Percentiles rank a stretch among this genome's conserved stretches.
Conservation (phyloP, 768 basidiomycete species). For the Asterophora parasitica region DNA sequence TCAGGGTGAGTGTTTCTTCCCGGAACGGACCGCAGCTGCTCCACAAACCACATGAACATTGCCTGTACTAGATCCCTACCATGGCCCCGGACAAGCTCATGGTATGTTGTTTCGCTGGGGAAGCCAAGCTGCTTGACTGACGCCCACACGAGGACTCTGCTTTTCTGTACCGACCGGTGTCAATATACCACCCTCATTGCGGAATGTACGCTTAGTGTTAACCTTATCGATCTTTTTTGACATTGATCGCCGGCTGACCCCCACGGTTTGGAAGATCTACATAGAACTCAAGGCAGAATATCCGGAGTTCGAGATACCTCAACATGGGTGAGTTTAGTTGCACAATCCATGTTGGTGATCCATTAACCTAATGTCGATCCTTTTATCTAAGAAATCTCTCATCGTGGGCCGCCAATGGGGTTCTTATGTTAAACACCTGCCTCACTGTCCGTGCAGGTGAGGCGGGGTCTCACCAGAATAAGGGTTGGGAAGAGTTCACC, state of each 20-base stretch:
- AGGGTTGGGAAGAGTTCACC: conserved; percentile 92
- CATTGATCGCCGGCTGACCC: conserved; percentile 2
- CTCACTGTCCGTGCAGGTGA: conserved; percentile 76
- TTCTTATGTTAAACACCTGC: conserved; percentile 89
- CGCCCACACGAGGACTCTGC: conserved; percentile 54
- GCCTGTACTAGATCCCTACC: conserved; percentile 64
- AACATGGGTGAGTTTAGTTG: conserved; percentile 65
- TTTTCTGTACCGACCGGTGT: conserved; percentile 89
- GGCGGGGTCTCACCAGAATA: conserved; percentile 78
- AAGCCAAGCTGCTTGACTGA: conserved; percentile 5
- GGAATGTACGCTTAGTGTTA: conserved; percentile 50
- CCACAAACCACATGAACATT: conserved; percentile 11
- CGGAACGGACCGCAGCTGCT: conserved; percentile 8
- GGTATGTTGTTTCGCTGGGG: conserved; percentile 38
- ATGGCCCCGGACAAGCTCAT: conserved; percentile 76
- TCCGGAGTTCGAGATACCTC: conserved; percentile 71
- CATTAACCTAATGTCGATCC: too few species aligned
- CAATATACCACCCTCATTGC: conserved; percentile 71
- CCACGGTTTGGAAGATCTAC: conserved; percentile 60
- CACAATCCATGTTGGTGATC: too few species aligned
- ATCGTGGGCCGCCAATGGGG: conserved; percentile 79
- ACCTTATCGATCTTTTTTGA: neutral
- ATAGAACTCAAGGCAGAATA: conserved; percentile 80
- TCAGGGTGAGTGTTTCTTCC: conserved; percentile 37
- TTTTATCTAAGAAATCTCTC: conserved; percentile 78